Percentiles rank a stretch among this genome's conserved stretches.
These are phyloP conservation scores for Ogataea pignaliae DNA, from an alignment of 805 yeast species.

Conservation along the genomic window DNA sequence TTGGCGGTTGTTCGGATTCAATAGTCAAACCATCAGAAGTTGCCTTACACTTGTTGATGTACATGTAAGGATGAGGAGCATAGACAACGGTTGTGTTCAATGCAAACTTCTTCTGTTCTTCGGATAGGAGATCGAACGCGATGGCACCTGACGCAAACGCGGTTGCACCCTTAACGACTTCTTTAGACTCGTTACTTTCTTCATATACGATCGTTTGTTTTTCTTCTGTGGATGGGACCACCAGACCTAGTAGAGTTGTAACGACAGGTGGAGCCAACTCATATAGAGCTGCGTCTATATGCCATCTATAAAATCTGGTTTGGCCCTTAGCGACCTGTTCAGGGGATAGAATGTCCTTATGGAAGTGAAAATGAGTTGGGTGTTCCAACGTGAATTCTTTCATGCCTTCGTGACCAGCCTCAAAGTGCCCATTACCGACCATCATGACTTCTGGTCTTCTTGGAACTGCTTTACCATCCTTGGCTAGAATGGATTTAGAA, in stretches of 20 bases:
- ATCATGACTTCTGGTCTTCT: constrained; percentile 86
- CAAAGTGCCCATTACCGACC: constrained; percentile 76
- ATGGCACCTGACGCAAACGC: constrained; percentile 83
- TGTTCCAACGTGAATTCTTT: constrained; percentile 63
- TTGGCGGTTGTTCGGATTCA: constrained; percentile 61
- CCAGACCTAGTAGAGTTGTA: constrained; percentile 78
- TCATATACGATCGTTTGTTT: constrained; percentile 64
- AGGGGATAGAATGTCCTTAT: constrained; percentile 58
- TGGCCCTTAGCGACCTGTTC: constrained; percentile 57
- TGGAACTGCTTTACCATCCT: constrained; percentile 79
- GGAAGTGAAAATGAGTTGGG: constrained; percentile 82
- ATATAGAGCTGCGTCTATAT: constrained; percentile 85
- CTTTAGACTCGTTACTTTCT: constrained; percentile 58
- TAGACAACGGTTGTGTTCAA: constrained; percentile 76
- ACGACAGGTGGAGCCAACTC: constrained; percentile 83
- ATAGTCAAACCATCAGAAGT: constrained; percentile 84
- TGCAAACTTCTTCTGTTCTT: constrained; percentile 71
- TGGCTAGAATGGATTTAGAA: constrained; percentile 61
- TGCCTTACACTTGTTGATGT: constrained; percentile 74
- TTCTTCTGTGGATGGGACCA: constrained; percentile 67
- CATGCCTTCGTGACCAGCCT: constrained; percentile 35
- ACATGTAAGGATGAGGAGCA: constrained; percentile 91
- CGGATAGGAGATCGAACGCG: constrained; percentile 63
- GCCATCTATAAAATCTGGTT: constrained; percentile 91
- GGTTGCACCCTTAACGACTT: constrained; percentile 80